Evolutionary conservation across 2,329 filamentous ascomycete genomes (phyloP), one percentile per base, ranked within the genome.

Genomic region (Samsoniella hepiali): DNA sequence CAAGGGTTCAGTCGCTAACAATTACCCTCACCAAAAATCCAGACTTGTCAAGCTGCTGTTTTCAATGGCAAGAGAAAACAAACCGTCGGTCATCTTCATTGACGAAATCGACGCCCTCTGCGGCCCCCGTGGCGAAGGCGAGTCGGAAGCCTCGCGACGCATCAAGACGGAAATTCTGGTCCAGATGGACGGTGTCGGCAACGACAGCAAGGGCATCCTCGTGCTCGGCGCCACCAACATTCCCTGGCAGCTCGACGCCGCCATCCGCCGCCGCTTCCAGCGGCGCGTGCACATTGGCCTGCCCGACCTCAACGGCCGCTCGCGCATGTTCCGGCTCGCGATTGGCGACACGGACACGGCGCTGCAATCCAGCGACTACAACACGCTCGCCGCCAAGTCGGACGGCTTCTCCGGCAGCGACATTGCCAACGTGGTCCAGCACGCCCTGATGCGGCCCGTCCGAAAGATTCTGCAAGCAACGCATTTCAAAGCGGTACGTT

Each of bases 91-190:
- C 74, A 97, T 98, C 76, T 98, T 98, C 79, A 97, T 98, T 72
- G 94, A 98, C 75, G 94, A 98, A 77, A 93, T 98, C 67, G 95
- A 99, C 75, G 95, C 95, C 5, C 88, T 99, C 1, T 98, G 95
- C 73, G 95, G 95, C 0, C 93, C 94, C 9, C 87, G 95, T 69
- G 87, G 86, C 67, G 95, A 99, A 82, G 95, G 95, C 74, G 96
- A 99, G 80, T 97, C 93, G 1, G 95, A 99, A 81, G 95, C 96
- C 1, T 97, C 93, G 59, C 87, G 95, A 65, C 90, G 95, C 75
- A 99, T 99, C 83, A 99, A 99, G 80, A 99, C 95, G 0, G 95
- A 99, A 77, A 88, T 99, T 72, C 87, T 99, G 15, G 94, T 99
- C 22, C 95, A 99, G 77, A 99, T 99, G 95, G 95, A 99, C 71